Percentiles rank a stretch among this genome's conserved stretches.
Evolutionary conservation across 2,329 filamentous ascomycete genomes (phyloP).

Genomic region (Zopfia rhizophila): DNA sequence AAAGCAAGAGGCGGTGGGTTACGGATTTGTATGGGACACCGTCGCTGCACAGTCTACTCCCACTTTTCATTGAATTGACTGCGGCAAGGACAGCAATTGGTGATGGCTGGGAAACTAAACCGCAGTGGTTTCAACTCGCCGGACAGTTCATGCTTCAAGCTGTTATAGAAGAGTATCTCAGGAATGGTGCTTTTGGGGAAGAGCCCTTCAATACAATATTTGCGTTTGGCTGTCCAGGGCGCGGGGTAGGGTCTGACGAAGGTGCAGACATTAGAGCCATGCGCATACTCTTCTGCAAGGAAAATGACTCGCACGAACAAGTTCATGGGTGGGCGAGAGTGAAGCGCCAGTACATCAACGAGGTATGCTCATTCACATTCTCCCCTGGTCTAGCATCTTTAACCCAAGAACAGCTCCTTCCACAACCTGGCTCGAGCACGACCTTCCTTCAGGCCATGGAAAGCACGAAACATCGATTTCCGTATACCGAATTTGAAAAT

Average conservation of each 20-base stretch:
- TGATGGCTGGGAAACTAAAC: slow-evolving; percentile 43
- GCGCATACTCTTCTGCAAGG: slow-evolving; percentile 48
- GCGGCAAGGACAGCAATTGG: slow-evolving; percentile 46
- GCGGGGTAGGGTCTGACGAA: slow-evolving; percentile 31
- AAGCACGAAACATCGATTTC: slow-evolving; percentile 43
- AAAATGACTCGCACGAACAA: slow-evolving; percentile 39
- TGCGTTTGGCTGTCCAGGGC: slow-evolving; percentile 54
- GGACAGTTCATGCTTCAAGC: slow-evolving; percentile 62
- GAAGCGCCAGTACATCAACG: slow-evolving; percentile 45
- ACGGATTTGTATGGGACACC: slow-evolving; percentile 51
- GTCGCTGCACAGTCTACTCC: slow-evolving; percentile 54
- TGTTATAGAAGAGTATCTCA: slow-evolving; percentile 59
- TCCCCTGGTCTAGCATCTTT: slow-evolving; percentile 23
- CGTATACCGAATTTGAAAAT: slow-evolving; percentile 53
- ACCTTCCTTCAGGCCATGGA: slow-evolving; percentile 29
- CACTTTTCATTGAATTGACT: slow-evolving; percentile 64
- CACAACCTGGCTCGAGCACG: slow-evolving; percentile 18
- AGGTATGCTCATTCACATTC: no score
- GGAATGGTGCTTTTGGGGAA: slow-evolving; percentile 48
- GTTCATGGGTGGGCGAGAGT: slow-evolving; percentile 50
- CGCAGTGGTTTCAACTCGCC: slow-evolving; percentile 58
- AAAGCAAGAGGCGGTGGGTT: slow-evolving; percentile 35
- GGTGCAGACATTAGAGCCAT: slow-evolving; percentile 42
- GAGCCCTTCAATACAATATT: slow-evolving; percentile 57
- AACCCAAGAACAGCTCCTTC: slow-evolving; percentile 29